Conservation (phyloP, 2,329 filamentous ascomycete species). For the Thelonectria rubi region DNA sequence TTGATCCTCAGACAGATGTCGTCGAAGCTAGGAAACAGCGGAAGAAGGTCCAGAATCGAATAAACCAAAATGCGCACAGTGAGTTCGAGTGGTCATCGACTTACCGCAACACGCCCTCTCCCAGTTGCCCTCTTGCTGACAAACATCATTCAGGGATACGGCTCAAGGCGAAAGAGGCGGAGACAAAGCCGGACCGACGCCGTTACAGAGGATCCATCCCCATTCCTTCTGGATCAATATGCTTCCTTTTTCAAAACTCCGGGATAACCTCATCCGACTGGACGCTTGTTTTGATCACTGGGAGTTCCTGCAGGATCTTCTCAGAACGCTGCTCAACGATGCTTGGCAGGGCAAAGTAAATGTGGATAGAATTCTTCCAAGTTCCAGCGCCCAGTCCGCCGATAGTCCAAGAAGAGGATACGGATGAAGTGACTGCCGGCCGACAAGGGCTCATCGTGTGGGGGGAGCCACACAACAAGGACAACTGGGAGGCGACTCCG, state of each 20-base stretch:
- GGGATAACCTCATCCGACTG: slow-evolving; percentile 28
- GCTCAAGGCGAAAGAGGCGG: slow-evolving; percentile 1
- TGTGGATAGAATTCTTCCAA: no score
- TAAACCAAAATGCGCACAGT: slow-evolving; percentile 34
- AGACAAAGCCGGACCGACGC: neutral
- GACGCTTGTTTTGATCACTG: slow-evolving; percentile 25
- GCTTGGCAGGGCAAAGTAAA: neutral
- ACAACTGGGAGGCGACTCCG: slow-evolving; percentile 5
- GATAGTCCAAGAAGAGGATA: neutral
- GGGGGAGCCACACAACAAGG: slow-evolving; percentile 2
- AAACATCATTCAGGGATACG: slow-evolving; percentile 13
- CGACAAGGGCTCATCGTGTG: slow-evolving; percentile 22
- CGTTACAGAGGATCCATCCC: slow-evolving; percentile 31
- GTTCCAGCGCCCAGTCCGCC: neutral
- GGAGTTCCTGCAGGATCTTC: slow-evolving; percentile 19
- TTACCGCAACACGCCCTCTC: neutral
- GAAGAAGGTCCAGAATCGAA: slow-evolving; percentile 26
- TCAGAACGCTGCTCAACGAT: slow-evolving; percentile 12
- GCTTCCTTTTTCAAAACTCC: slow-evolving; percentile 25
- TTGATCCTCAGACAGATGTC: no score
- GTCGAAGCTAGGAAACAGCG: slow-evolving; percentile 19
- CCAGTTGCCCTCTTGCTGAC: no score
- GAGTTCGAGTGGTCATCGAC: neutral
- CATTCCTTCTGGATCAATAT: slow-evolving; percentile 30
- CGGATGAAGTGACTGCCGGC: neutral